Evolutionary conservation across 345 rosid species (phyloP).

Genomic region (Mallotus nudiflorus): DNA sequence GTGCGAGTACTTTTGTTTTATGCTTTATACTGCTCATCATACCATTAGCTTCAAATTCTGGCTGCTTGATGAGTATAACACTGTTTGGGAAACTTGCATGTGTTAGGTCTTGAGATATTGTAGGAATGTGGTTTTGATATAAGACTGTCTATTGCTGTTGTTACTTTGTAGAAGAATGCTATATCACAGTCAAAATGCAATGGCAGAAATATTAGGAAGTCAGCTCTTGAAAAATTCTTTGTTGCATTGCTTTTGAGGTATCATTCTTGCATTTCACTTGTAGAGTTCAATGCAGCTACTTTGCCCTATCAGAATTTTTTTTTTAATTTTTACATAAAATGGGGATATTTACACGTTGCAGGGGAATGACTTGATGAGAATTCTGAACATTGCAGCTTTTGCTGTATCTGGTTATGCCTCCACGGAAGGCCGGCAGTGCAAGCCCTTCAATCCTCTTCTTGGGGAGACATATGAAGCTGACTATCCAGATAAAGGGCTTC

Average conservation of each 20-base stretch:
- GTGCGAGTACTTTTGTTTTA: not conserved
- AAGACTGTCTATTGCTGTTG: not conserved
- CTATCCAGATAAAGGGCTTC: constrained; percentile 97
- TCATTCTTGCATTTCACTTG: not conserved
- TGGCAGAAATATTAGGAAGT: not conserved
- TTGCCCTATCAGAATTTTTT: not conserved
- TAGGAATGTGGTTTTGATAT: constrained; percentile 6
- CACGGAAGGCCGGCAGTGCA: constrained; percentile 98
- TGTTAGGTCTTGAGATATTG: not conserved
- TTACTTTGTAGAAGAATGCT: not conserved
- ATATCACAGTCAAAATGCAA: not conserved
- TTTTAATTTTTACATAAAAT: not conserved
- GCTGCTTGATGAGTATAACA: too few relatives aligned
- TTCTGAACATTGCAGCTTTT: constrained; percentile 90
- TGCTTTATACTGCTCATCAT: not conserved
- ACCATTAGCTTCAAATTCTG: not conserved
- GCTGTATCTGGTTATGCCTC: constrained; percentile 99
- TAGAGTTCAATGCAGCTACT: not conserved
- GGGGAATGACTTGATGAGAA: constrained; percentile 94
- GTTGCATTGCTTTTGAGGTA: not conserved
- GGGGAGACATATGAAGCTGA: constrained; percentile 99
- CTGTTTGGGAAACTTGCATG: not conserved
- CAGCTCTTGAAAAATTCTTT: not conserved
- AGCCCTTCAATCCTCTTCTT: constrained; percentile 96
- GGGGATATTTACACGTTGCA: constrained; percentile 42